Conservation (phyloP, 2,329 filamentous ascomycete species). For the Hymenoscyphus scutula region DNA sequence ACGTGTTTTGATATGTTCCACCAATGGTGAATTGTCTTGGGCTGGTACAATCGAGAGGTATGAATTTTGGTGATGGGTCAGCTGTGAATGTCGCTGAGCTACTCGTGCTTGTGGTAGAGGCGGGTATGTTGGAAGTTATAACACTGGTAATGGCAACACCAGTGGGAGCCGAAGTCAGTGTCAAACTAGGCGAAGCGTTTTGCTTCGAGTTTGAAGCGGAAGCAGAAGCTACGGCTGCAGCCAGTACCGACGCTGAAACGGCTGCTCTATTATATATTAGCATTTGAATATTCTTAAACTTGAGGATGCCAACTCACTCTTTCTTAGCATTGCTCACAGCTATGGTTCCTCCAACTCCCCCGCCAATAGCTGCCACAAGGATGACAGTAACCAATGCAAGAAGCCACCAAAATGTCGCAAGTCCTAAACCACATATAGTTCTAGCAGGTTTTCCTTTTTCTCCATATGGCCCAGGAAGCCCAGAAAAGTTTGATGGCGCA, state of each 20-base stretch:
- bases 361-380: conserved; percentile 19
- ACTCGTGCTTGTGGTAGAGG: background rate
- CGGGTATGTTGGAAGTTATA: background rate
- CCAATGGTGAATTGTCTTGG: conserved; percentile 4
- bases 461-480: conserved; percentile 2
- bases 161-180: background rate
- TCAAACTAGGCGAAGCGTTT: background rate
- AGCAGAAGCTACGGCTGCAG: background rate
- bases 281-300: background rate
- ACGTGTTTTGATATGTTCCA: conserved; percentile 8
- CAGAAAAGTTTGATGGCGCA: background rate
- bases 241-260: background rate
- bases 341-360: conserved; percentile 20
- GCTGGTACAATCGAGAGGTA: conserved; percentile 15
- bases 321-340: conserved; percentile 22
- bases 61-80: conserved; percentile 4
- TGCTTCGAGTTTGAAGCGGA: background rate
- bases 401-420: conserved; percentile 15
- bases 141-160: background rate
- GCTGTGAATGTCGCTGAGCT: background rate
- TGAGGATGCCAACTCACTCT: background rate
- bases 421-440: conserved; percentile 15
- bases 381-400: conserved; percentile 19
- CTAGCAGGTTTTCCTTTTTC: conserved; percentile 1
- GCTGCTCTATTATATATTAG: background rate